These are phyloP conservation scores for Aspergillus heteromorphus DNA, from an alignment of 495 filamentous ascomycete species.

Conservation along the genomic window DNA sequence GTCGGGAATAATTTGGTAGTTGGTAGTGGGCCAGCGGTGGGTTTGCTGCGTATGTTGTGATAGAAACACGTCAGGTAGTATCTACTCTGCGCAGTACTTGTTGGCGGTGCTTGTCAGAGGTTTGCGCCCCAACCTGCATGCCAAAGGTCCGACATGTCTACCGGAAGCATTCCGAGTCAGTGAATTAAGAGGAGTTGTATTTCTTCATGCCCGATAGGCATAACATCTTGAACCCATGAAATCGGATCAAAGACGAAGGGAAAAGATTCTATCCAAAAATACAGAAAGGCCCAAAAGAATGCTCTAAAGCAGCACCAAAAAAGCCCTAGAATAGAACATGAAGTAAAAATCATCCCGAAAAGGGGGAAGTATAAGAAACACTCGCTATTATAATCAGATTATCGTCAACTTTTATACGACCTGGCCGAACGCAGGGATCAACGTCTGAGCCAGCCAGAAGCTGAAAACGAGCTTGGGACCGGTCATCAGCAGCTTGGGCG, in stretches of 20 bases:
- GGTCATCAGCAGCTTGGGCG: constrained; percentile 97
- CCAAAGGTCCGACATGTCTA: neutral
- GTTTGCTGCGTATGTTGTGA: no score
- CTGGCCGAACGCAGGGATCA: constrained; percentile 69
- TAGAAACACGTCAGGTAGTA: no score
- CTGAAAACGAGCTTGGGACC: constrained; percentile 98
- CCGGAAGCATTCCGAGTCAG: neutral
- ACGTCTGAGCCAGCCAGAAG: constrained; percentile 96
- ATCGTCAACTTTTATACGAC: constrained; percentile 42
- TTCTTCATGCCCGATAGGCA: constrained; percentile 1
- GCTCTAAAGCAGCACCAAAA: constrained; percentile 13
- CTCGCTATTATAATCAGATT: constrained; percentile 17
- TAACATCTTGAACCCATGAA: constrained; percentile 3
- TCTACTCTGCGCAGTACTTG: no score
- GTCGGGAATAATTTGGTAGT: no score
- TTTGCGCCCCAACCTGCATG: no score
- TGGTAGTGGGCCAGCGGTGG: no score
- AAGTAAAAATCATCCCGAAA: constrained; percentile 9
- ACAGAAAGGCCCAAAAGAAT: constrained; percentile 16
- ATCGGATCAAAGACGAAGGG: neutral
- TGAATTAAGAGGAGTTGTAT: constrained; percentile 18
- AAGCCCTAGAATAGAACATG: constrained; percentile 6
- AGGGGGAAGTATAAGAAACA: constrained; percentile 2
- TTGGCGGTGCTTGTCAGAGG: no score
- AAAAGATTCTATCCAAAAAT: constrained; percentile 18